A percentile compares a stretch with the other conserved stretches of the same genome.
Evolutionary conservation across 192 early-diverging fungal genomes (phyloP).

Genomic region (Entophlyctis luteolus): DNA sequence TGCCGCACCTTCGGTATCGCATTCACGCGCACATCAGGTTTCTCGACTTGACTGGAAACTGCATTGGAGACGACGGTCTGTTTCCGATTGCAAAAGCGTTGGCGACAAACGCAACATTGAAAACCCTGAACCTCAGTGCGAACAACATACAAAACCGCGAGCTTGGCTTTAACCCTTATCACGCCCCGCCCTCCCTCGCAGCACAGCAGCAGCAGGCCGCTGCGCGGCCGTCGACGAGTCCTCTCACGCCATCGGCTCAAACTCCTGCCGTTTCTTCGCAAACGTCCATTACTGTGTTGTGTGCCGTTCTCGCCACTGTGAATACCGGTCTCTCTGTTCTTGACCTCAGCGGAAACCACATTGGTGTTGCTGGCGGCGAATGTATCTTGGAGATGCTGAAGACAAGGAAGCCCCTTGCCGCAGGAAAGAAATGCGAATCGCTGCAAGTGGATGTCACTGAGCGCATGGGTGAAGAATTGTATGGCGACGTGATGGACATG

Average conservation of each 20-base stretch:
- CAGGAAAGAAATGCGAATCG: slow-evolving; percentile 27
- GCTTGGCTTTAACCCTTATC: background rate
- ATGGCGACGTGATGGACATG: slow-evolving; percentile 37
- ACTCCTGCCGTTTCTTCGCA: too few species aligned
- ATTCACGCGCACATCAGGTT: slow-evolving; percentile 21
- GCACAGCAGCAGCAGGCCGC: background rate
- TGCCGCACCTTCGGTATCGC: background rate
- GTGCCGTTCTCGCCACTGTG: slow-evolving; percentile 24
- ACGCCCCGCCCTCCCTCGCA: background rate
- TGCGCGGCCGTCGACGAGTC: background rate
- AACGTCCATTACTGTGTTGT: slow-evolving; percentile 27
- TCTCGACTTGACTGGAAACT: slow-evolving; percentile 34
- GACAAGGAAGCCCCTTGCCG: slow-evolving; percentile 19
- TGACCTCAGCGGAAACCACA: slow-evolving; percentile 39
- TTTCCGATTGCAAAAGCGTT: slow-evolving; percentile 23
- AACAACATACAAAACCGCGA: slow-evolving; percentile 39
- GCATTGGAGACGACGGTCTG: slow-evolving; percentile 34
- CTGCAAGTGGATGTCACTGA: slow-evolving; percentile 34
- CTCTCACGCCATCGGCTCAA: background rate
- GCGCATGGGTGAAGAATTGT: slow-evolving; percentile 40
- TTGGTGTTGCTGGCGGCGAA: slow-evolving; percentile 30
- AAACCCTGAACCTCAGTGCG: slow-evolving; percentile 30
- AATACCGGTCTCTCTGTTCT: slow-evolving; percentile 25
- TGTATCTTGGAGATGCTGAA: slow-evolving; percentile 38
- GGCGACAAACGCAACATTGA: slow-evolving; percentile 33